Conservation (phyloP, 2,329 filamentous ascomycete species). For the Dothiorella sarmentorum region DNA sequence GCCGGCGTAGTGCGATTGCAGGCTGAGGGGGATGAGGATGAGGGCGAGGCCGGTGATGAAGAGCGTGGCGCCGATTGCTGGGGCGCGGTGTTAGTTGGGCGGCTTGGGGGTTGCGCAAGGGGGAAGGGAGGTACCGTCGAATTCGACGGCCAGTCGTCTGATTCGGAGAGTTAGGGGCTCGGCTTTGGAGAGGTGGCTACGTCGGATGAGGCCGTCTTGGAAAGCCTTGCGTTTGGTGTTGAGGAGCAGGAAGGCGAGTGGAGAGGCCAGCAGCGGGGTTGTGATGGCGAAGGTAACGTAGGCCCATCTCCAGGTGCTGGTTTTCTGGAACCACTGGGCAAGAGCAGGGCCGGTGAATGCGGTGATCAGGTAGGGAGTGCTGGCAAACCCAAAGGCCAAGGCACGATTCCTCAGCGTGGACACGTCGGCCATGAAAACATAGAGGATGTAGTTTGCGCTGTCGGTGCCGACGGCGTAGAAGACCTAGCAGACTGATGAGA, state of each 20-base stretch:
- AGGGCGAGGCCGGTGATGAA: constrained; percentile 59
- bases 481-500: constrained; percentile 45
- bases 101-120: too few species aligned
- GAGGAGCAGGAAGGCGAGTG: constrained; percentile 32
- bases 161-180: too few species aligned
- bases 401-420: constrained; percentile 62
- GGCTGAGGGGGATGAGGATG: constrained; percentile 64
- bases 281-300: constrained; percentile 66
- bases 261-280: constrained; percentile 57
- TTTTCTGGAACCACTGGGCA: constrained; percentile 51
- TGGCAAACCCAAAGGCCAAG: constrained; percentile 60
- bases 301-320: constrained; percentile 63
- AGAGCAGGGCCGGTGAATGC: constrained; percentile 61
- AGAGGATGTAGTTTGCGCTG: constrained; percentile 59
- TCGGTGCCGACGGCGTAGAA: constrained; percentile 62
- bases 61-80: constrained; percentile 58
- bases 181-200: constrained; percentile 4
- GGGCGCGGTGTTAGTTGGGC: neutral
- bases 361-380: constrained; percentile 63
- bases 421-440: constrained; percentile 66
- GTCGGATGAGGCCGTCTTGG: neutral
- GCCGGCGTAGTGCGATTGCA: constrained; percentile 17
- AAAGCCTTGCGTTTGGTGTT: neutral
- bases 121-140: too few species aligned
- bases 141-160: too few species aligned